Percentiles rank a stretch among this genome's conserved stretches.
Conservation (phyloP, 2,329 filamentous ascomycete species). For the Diaporthe vaccinii region DNA sequence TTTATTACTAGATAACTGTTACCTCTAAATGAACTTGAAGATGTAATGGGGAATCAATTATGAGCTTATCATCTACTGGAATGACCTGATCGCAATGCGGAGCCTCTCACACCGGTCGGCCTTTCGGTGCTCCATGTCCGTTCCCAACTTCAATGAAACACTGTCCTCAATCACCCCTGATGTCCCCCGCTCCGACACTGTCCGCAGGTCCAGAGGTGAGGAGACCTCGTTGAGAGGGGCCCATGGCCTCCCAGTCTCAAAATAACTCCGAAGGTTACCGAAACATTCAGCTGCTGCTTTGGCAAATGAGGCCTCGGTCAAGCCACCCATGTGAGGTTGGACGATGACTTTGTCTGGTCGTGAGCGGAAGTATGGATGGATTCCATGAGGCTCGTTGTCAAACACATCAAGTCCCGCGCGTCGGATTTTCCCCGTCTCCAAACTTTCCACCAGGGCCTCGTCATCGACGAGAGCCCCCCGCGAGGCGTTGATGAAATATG, state of each 20-base stretch:
- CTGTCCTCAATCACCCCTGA: not conserved
- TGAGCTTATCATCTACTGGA: not conserved
- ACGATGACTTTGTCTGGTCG: constrained; percentile 27
- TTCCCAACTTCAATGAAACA: not conserved
- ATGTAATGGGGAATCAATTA: not conserved
- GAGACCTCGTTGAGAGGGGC: constrained; percentile 13
- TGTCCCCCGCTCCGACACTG: too few species aligned
- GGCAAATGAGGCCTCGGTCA: constrained; percentile 21
- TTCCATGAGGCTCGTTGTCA: constrained; percentile 45
- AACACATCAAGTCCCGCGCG: constrained; percentile 66
- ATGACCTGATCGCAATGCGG: constrained; percentile 3
- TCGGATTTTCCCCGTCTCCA: constrained; percentile 58
- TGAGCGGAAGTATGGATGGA: constrained; percentile 17
- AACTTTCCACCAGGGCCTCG: constrained; percentile 61
- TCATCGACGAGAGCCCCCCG: constrained; percentile 64
- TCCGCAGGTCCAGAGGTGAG: not conserved
- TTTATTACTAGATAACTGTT: not conserved
- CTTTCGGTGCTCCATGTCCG: not conserved
- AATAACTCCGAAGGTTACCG: constrained; percentile 29
- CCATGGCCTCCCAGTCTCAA: constrained; percentile 16
- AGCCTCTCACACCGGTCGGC: not conserved
- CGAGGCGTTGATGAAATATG: constrained; percentile 65
- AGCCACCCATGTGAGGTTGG: constrained; percentile 26
- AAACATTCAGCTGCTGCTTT: constrained; percentile 18
- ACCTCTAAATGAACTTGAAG: too few species aligned